Conservation (phyloP, 2,329 filamentous ascomycete species). For the Hypoxylon sp. region DNA sequence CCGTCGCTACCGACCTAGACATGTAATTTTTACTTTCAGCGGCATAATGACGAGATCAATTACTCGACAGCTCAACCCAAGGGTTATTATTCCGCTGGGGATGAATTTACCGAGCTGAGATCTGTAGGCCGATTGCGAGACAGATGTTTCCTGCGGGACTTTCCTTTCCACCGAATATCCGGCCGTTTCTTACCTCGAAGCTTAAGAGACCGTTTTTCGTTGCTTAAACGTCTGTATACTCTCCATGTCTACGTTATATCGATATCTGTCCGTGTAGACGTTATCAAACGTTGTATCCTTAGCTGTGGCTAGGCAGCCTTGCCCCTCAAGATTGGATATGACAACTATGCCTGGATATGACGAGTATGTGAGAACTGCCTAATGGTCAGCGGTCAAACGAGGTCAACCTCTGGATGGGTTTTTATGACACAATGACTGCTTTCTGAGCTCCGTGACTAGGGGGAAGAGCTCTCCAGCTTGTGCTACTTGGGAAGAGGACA, state of each 20-base stretch:
- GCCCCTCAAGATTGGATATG: too few relatives aligned
- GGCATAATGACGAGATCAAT: background rate
- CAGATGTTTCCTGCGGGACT: background rate
- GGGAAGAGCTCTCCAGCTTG: too few relatives aligned
- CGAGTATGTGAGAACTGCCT: too few relatives aligned
- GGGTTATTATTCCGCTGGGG: background rate
- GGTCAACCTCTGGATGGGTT: background rate
- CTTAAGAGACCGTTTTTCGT: background rate
- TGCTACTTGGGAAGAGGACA: background rate
- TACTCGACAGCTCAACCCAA: background rate
- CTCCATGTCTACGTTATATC: background rate
- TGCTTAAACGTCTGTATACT: background rate
- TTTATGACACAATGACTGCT: background rate
- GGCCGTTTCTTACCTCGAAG: background rate
- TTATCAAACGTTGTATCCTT: too few relatives aligned
- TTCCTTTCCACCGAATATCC: background rate
- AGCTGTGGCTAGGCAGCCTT: too few relatives aligned
- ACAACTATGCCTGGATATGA: too few relatives aligned
- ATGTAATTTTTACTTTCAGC: background rate
- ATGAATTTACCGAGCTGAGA: background rate
- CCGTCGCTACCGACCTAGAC: background rate
- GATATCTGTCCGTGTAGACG: too few relatives aligned
- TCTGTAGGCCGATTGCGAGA: background rate
- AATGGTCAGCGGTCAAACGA: too few relatives aligned
- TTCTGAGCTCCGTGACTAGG: too few relatives aligned